These are phyloP conservation scores for Xylariaceae sp. DNA, from an alignment of 2,329 filamentous ascomycete genomes.

Conservation along the genomic window DNA sequence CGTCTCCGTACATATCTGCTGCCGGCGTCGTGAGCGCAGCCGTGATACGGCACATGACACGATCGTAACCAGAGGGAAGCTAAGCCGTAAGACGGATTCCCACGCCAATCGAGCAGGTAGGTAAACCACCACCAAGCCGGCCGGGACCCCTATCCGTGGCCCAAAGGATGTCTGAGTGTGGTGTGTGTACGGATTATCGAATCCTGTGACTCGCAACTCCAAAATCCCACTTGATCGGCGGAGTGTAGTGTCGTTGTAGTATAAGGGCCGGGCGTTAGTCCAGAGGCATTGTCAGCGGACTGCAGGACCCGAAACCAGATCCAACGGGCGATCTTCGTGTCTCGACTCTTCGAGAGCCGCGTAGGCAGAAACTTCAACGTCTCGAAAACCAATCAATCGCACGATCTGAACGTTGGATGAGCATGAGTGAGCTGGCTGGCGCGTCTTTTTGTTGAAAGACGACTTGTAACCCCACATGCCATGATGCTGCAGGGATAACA, in stretches of 20 bases:
- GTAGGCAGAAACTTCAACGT: too few relatives aligned
- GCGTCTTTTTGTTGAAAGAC: not conserved
- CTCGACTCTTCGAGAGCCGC: not conserved
- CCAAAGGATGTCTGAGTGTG: slow-evolving; percentile 4
- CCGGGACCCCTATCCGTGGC: slow-evolving; percentile 16
- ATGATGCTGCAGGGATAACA: slow-evolving; percentile 3
- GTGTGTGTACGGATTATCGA: not conserved
- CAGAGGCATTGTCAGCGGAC: slow-evolving; percentile 3
- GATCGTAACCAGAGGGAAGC: not conserved
- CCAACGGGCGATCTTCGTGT: not conserved
- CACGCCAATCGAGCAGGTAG: slow-evolving; percentile 6
- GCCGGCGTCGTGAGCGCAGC: not conserved
- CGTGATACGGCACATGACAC: not conserved
- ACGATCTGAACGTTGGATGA: too few relatives aligned
- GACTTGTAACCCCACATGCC: not conserved
- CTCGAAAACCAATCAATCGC: too few relatives aligned
- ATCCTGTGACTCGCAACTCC: too few relatives aligned
- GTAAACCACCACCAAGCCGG: not conserved
- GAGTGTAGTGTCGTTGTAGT: not conserved
- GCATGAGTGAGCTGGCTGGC: not conserved
- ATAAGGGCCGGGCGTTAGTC: not conserved
- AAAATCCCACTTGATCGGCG: too few relatives aligned
- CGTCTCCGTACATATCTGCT: not conserved
- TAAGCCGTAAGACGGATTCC: slow-evolving; percentile 15
- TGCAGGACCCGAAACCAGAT: slow-evolving; percentile 1